Evolutionary conservation across 1,284 basidiomycete genomes (phyloP).

Genomic region (Volvariella surrecta): DNA sequence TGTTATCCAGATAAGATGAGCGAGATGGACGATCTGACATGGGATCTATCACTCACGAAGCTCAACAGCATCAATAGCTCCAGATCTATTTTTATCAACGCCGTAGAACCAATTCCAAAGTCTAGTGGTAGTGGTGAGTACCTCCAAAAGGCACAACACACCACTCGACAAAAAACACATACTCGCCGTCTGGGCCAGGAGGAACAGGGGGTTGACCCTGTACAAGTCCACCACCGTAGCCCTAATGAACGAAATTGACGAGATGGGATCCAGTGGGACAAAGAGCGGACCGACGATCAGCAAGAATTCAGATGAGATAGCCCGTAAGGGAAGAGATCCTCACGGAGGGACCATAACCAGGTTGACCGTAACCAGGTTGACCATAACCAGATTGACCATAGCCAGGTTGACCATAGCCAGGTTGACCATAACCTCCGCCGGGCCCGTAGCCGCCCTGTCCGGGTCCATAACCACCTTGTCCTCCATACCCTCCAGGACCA

Average conservation of each 20-base stretch:
- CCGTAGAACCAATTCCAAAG: constrained; percentile 66
- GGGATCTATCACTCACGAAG: constrained; percentile 38
- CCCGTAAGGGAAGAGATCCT: not conserved
- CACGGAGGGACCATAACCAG: too few relatives aligned
- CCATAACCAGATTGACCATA: not conserved
- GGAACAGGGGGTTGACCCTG: constrained; percentile 34
- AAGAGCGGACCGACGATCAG: not conserved
- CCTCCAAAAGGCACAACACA: not conserved
- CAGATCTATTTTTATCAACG: constrained; percentile 65
- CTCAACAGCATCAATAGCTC: constrained; percentile 55
- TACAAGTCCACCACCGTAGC: constrained; percentile 26
- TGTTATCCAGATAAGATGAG: constrained; percentile 14
- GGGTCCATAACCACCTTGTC: not conserved
- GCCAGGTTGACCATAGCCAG: too few relatives aligned
- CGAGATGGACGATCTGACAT: not conserved
- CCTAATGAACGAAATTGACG: not conserved
- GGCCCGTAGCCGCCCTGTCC: not conserved
- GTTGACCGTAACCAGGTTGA: not conserved
- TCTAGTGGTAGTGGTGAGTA: constrained; percentile 24
- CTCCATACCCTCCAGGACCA: not conserved
- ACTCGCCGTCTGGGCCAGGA: constrained; percentile 66
- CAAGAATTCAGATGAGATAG: not conserved
- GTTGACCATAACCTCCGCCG: not conserved
- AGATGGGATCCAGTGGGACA: not conserved
- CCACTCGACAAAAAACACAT: constrained; percentile 21